Base-by-base conservation (phyloP, 2,329 filamentous ascomycete genomes). In the Gremmenia infestans region DNA sequence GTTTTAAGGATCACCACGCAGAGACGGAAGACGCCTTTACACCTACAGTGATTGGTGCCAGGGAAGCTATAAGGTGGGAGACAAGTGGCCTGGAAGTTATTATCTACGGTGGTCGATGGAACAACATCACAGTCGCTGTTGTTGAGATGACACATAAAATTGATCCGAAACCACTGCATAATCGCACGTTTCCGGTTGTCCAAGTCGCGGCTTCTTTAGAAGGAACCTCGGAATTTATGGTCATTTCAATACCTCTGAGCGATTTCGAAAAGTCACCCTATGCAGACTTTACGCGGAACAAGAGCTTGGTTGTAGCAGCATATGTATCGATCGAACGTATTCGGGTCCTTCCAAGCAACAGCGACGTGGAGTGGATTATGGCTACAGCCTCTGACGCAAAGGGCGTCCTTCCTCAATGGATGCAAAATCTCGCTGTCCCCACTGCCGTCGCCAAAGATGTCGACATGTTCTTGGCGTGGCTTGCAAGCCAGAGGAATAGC, bases 281-380 rank as follows among this genome's bases (percentile, higher is more conserved):
- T 64, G 66, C 57, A 3, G 60, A 62, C 53, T 65, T 73, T 48
- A 67, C 71, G 12, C 70, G 71, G 23, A 75, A 77, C 19, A 76
- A 76, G 58, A 75, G 71, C 32, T 70, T 81, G 3, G 78, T 85
- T 7, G 70, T 79, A 32, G 88, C 81, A 4, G 74, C 75, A 9
- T 91, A 90, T 64, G 81, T 77, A 28, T 86, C 82, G 60, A 75
- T 91, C 1, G 88, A 91, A 73, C 73, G 81, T 47, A 72, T 87
- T 36, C 52, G 67, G 50, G 46, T 67, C 40, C 40, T 68, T 22
- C 62, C 65, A 5, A 63, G 54, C 4, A 67, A 63, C n/a, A 72
- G 73, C 0, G 69, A 72, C 17, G 76, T 89, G 48, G 84, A 87
- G 70, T 94, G 89, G 89, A 75, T 86, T 56, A 92, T 93, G 87